Percentiles rank a stretch among this genome's conserved stretches.
Conservation (phyloP, 805 yeast species). For the Yarrowia sp. region DNA sequence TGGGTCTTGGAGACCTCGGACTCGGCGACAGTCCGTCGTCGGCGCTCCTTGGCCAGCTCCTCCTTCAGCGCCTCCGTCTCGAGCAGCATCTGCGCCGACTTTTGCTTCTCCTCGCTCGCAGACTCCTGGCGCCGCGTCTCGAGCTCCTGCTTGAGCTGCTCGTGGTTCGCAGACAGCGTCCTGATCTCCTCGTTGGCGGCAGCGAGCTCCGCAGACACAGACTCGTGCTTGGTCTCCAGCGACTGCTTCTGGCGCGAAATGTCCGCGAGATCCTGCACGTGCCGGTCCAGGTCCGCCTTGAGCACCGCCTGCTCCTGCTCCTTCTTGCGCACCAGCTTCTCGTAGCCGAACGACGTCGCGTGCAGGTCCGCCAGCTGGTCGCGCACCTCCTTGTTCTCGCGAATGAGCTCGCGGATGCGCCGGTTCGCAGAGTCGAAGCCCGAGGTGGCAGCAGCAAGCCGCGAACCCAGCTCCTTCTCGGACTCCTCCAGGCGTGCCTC, state of each 20-base stretch:
- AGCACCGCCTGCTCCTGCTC: conserved; percentile 34
- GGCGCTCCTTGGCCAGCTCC: conserved; percentile 28
- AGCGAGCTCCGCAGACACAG: conserved; percentile 32
- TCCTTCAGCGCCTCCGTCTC: conserved; percentile 27
- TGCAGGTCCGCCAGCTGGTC: conserved; percentile 43
- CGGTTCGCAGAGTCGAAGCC: conserved; percentile 40
- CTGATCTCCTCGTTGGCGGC: conserved; percentile 35
- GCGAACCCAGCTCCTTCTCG: conserved; percentile 33
- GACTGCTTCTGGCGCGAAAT: conserved; percentile 29
- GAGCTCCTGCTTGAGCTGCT: conserved; percentile 43
- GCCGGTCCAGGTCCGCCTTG: conserved; percentile 27
- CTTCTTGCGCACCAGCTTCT: conserved; percentile 39
- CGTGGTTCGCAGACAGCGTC: conserved; percentile 26
- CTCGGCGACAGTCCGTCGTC: neutral
- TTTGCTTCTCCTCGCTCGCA: conserved; percentile 30
- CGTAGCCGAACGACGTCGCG: conserved; percentile 41
- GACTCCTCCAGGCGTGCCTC: conserved; percentile 37
- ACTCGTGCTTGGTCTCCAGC: conserved; percentile 27
- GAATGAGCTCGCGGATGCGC: conserved; percentile 42
- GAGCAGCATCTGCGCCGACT: conserved; percentile 30
- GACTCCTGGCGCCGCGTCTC: conserved; percentile 8
- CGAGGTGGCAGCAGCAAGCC: conserved; percentile 29
- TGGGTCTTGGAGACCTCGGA: conserved; percentile 28
- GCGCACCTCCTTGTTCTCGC: conserved; percentile 48
- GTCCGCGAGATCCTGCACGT: conserved; percentile 16